A percentile compares a stretch with the other conserved stretches of the same genome.
phyloP scores from a whole-genome alignment of 495 filamentous ascomycete species.

The Tetracladium marchalianum region DNA sequence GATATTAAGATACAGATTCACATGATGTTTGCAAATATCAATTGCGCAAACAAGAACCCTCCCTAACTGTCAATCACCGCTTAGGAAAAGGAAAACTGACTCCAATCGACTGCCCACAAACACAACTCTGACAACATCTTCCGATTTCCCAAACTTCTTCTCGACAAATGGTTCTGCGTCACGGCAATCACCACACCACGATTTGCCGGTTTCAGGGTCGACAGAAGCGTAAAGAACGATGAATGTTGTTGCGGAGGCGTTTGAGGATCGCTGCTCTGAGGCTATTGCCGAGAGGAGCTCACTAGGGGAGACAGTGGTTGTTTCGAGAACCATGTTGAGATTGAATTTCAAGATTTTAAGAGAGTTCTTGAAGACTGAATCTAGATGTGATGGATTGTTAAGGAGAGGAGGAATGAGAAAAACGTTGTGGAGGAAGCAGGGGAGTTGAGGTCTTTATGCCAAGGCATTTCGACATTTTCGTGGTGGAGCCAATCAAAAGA shows the following conservation, averaged over 20 bases:
- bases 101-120: conserved; percentile 6
- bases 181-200: conserved; percentile 12
- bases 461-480: no score
- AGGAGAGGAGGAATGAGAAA: no score
- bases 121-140: conserved; percentile 3
- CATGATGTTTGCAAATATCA: no score
- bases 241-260: not conserved
- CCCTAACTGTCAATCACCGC: no score
- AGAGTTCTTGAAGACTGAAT: no score
- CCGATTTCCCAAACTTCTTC: conserved; percentile 4
- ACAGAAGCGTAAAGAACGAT: conserved; percentile 9
- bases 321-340: conserved; percentile 7
- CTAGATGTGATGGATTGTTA: no score
- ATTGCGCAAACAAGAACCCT: no score
- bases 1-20: not conserved
- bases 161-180: conserved; percentile 8
- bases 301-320: conserved; percentile 1
- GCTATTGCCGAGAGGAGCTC: not conserved
- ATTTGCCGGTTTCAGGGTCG: not conserved
- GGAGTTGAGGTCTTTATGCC: not conserved
- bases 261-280: not conserved
- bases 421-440: not conserved
- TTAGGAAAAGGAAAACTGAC: conserved; percentile 1
- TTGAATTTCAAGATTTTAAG: no score
- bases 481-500: no score